Evolutionary conservation across 2,329 filamentous ascomycete genomes (phyloP), one percentile per base, ranked within the genome.

Genomic region (Penicillium thymicola): DNA sequence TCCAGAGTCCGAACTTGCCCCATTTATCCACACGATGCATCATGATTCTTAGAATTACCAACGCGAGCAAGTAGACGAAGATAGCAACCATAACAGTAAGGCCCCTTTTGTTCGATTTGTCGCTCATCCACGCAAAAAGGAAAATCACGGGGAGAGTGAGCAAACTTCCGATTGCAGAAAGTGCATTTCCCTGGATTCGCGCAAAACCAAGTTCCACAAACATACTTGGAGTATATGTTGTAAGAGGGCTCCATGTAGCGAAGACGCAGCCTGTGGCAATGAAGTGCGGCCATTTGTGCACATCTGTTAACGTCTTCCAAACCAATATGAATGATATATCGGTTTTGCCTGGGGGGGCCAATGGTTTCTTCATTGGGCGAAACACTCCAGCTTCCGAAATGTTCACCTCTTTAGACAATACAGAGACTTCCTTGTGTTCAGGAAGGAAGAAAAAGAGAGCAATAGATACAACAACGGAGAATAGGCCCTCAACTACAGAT

Each of bases 1-100:
- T 83, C 81, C 80, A 82, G 6, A 83, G 66, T 0, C 74, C 79
- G 70, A 78, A 81, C 11, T 75, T 74, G 8, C 73, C 74, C 81
- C 81, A 83, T 58, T 73, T 77, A 0, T 76, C 75, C 0, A 78
- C 76, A 45, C 75, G 70, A 0, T 76, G 72, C 51, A 82, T 78
- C 0, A 77, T 62, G 5, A 66, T 65, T 10, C 75, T 72, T 0
- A 76, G 65, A 0, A 79, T 66, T 18, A 81, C 69, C 4, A 82
- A 67, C 0, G 73, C 67, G n/a, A 76, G 54, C 1, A 83, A 70
- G 53, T 81, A 83, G 52, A 73, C 77, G 0, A 65, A 32, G 7
- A 81, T 78, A 0, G 78, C 79, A 4, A 68, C 59, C 38, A 81
- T 75, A 6, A 82, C 79, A 0, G 72, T 65, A 0, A 72, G 54